Evolutionary conservation across 1,139 yeast genomes (phyloP).

Genomic region (Yamadazyma jaroonii): DNA sequence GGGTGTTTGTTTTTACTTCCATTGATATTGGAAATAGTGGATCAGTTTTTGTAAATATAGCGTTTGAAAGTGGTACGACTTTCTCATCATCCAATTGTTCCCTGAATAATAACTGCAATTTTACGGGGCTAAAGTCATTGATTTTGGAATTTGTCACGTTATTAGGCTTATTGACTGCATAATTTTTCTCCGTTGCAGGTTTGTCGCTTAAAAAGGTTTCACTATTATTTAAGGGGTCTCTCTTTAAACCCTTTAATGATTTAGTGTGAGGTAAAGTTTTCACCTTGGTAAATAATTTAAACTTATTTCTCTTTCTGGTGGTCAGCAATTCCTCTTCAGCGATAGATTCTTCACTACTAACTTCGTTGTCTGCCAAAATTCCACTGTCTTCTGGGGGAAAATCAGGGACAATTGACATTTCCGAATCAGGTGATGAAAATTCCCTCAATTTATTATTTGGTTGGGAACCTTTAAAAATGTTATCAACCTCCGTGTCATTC

Average conservation of each 20-base stretch:
- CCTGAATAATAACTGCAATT: slow-evolving; percentile 9
- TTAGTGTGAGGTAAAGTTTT: background rate
- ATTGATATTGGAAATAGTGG: background rate
- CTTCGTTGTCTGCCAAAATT: slow-evolving; percentile 1
- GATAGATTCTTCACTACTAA: background rate
- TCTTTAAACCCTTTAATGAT: background rate
- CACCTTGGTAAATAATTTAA: background rate
- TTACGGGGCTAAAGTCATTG: slow-evolving; percentile 5
- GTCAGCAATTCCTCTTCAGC: no score
- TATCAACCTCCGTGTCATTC: no score
- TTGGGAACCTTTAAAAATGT: no score
- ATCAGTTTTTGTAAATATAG: slow-evolving; percentile 9
- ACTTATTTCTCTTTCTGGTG: background rate
- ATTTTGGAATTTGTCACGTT: background rate
- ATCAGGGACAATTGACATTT: no score
- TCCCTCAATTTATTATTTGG: no score
- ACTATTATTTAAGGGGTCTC: background rate
- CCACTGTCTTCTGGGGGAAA: slow-evolving; percentile 1
- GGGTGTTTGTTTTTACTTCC: background rate
- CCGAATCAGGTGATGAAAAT: no score
- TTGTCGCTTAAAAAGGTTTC: background rate
- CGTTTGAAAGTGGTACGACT: slow-evolving; percentile 15
- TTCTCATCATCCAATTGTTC: slow-evolving; percentile 12
- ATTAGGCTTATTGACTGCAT: background rate
- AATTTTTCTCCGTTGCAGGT: no score